A percentile compares a stretch with the other conserved stretches of the same genome.
Evolutionary conservation across 495 filamentous ascomycete genomes (phyloP).

Genomic region (Cetradonia linearis): DNA sequence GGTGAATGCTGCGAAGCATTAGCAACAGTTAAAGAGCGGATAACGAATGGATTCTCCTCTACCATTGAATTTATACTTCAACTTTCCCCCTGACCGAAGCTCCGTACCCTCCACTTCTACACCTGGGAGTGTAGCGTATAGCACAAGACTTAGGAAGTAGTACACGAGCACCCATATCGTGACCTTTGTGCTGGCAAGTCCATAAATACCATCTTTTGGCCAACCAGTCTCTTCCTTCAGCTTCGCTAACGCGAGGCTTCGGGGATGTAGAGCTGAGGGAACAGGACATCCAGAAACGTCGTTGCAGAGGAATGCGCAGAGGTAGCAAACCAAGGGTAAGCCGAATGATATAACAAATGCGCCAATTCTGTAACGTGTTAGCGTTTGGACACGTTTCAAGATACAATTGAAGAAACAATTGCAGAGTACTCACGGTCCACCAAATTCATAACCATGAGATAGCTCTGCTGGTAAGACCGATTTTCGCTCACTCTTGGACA

Average conservation of each 20-base stretch:
- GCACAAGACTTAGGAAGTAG: slow-evolving; percentile 62
- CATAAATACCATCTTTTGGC: slow-evolving; percentile 51
- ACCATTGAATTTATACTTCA: slow-evolving; percentile 91
- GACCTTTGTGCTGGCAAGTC: slow-evolving; percentile 49
- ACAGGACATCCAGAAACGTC: slow-evolving; percentile 85
- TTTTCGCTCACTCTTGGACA: slow-evolving; percentile 25
- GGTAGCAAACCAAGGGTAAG: slow-evolving; percentile 64
- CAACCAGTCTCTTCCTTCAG: slow-evolving; percentile 73
- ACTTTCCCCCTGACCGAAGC: slow-evolving; percentile 57
- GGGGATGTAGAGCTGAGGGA: slow-evolving; percentile 70
- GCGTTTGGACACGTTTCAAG: slow-evolving; percentile 3
- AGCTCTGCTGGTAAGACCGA: slow-evolving; percentile 21
- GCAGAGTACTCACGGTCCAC: slow-evolving; percentile 65
- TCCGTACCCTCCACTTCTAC: slow-evolving; percentile 58
- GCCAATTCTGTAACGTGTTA: slow-evolving; percentile 51
- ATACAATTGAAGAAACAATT: slow-evolving; percentile 10
- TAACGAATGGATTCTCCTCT: slow-evolving; percentile 9
- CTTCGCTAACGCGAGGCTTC: slow-evolving; percentile 54
- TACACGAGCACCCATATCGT: slow-evolving; percentile 61
- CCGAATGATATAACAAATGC: slow-evolving; percentile 64
- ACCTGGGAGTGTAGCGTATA: slow-evolving; percentile 73
- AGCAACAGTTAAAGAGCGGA: slow-evolving; percentile 11
- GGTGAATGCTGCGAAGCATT: slow-evolving; percentile 50
- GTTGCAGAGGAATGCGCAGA: slow-evolving; percentile 77
- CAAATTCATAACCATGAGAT: slow-evolving; percentile 63